Percentiles rank a stretch among this genome's conserved stretches.
These are phyloP conservation scores for Stereum hirsutum DNA, from an alignment of 1,284 basidiomycete species.

Conservation along the genomic window DNA sequence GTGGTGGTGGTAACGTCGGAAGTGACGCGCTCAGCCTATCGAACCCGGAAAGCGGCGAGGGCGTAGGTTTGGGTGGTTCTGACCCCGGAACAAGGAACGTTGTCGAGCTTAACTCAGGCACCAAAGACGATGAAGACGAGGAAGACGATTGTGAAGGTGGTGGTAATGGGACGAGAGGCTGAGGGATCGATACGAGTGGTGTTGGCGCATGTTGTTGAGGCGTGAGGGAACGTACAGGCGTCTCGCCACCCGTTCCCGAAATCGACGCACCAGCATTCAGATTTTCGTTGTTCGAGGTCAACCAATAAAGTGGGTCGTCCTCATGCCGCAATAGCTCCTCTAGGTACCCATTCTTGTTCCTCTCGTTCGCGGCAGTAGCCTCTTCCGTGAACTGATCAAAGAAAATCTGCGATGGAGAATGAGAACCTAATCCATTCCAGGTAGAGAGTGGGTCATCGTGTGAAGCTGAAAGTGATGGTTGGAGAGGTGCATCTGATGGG, in stretches of 20 bases:
- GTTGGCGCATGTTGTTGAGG: too few relatives aligned
- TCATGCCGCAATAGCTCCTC: constrained; percentile 56
- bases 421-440: too few relatives aligned
- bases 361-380: constrained; percentile 42
- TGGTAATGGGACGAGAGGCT: too few relatives aligned
- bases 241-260: too few relatives aligned
- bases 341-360: constrained; percentile 40
- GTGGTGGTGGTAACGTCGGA: background rate
- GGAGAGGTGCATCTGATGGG: constrained; percentile 47
- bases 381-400: constrained; percentile 49
- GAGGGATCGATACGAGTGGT: too few relatives aligned
- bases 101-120: too few relatives aligned
- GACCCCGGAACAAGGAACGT: background rate
- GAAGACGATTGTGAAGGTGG: too few relatives aligned
- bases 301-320: constrained; percentile 58
- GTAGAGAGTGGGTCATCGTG: constrained; percentile 6
- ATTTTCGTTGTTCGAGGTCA: constrained; percentile 4
- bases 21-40: too few relatives aligned
- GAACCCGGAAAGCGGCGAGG: too few relatives aligned
- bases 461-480: background rate
- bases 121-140: too few relatives aligned
- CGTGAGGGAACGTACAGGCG: too few relatives aligned
- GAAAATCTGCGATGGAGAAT: constrained; percentile 35
- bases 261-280: background rate
- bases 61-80: constrained; percentile 12